Percentiles rank a stretch among this genome's conserved stretches.
Conservation (phyloP, 805 yeast genomes). For the Cephaloascus albidus region DNA sequence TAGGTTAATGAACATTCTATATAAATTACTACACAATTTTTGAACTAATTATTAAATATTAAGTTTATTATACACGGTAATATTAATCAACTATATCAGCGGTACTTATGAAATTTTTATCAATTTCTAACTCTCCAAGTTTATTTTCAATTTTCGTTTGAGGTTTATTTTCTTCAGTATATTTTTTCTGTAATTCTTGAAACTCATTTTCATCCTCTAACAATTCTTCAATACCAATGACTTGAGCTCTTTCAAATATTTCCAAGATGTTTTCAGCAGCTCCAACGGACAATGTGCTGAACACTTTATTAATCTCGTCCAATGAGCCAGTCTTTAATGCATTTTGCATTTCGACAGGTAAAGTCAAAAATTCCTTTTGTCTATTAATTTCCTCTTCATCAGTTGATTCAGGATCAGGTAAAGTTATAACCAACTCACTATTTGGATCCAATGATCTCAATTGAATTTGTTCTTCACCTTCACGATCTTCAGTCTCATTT, state of each 20-base stretch:
- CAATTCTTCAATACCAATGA: slow-evolving; percentile 75
- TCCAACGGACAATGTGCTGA: slow-evolving; percentile 59
- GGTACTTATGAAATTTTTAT: slow-evolving; percentile 10
- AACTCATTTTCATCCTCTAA: slow-evolving; percentile 69
- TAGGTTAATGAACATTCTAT: no score
- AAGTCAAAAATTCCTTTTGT: slow-evolving; percentile 46
- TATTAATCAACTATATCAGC: slow-evolving; percentile 31
- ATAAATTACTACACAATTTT: no score
- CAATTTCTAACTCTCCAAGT: slow-evolving; percentile 5
- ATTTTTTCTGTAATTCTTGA: slow-evolving; percentile 40
- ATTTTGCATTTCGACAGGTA: slow-evolving; percentile 54
- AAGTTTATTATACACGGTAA: no score
- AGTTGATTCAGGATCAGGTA: slow-evolving; percentile 51
- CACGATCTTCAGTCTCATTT: slow-evolving; percentile 27
- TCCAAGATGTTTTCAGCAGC: slow-evolving; percentile 78
- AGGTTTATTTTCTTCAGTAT: slow-evolving; percentile 15
- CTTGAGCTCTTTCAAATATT: slow-evolving; percentile 69
- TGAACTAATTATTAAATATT: no score
- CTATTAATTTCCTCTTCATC: slow-evolving; percentile 30
- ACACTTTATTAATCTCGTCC: slow-evolving; percentile 76
- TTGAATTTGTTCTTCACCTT: slow-evolving; percentile 75
- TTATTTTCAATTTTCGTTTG: neutral
- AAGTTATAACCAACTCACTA: slow-evolving; percentile 58
- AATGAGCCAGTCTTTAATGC: slow-evolving; percentile 69
- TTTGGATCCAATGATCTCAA: slow-evolving; percentile 81